Evolutionary conservation across 2,329 filamentous ascomycete genomes (phyloP).

Genomic region (Colletotrichum sojae): DNA sequence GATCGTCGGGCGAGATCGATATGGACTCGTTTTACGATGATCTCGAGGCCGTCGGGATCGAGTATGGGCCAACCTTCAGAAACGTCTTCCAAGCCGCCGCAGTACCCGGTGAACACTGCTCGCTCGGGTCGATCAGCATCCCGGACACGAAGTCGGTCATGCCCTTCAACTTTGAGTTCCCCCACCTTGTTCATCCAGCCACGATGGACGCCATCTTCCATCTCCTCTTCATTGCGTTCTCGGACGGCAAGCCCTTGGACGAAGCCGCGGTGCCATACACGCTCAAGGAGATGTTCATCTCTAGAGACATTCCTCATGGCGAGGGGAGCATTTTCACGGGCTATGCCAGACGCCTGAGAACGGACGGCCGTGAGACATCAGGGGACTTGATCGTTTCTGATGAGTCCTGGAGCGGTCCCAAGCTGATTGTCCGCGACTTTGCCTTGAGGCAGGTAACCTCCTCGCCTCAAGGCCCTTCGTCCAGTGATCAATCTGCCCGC

Average conservation of each 20-base stretch:
- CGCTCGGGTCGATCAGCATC: slow-evolving; percentile 15
- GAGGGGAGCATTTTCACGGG: slow-evolving; percentile 6
- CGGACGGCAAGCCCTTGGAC: slow-evolving; percentile 7
- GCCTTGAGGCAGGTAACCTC: slow-evolving; percentile 39
- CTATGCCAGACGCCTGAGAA: slow-evolving; percentile 12
- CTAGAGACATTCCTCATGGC: slow-evolving; percentile 12
- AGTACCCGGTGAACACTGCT: neutral
- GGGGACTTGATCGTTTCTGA: slow-evolving; percentile 34
- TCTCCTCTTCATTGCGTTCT: slow-evolving; percentile 34
- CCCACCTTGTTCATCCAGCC: slow-evolving; percentile 51
- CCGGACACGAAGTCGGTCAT: slow-evolving; percentile 44
- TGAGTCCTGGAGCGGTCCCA: slow-evolving; percentile 29
- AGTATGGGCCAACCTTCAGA: slow-evolving; percentile 41
- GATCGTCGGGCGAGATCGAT: neutral
- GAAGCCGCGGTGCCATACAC: slow-evolving; percentile 30
- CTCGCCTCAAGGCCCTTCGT: slow-evolving; percentile 5
- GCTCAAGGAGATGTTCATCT: slow-evolving; percentile 16
- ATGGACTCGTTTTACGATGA: slow-evolving; percentile 40
- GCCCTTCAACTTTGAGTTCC: slow-evolving; percentile 48
- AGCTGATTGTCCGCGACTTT: slow-evolving; percentile 31
- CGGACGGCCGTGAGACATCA: slow-evolving; percentile 18
- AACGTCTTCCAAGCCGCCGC: slow-evolving; percentile 17
- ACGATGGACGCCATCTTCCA: slow-evolving; percentile 49
- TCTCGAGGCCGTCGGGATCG: slow-evolving; percentile 38
- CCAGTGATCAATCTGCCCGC: neutral